A percentile compares a stretch with the other conserved stretches of the same genome.
These are phyloP conservation scores for Hippophae gyantsensis DNA, from an alignment of 306 rosid species.

Conservation along the genomic window DNA sequence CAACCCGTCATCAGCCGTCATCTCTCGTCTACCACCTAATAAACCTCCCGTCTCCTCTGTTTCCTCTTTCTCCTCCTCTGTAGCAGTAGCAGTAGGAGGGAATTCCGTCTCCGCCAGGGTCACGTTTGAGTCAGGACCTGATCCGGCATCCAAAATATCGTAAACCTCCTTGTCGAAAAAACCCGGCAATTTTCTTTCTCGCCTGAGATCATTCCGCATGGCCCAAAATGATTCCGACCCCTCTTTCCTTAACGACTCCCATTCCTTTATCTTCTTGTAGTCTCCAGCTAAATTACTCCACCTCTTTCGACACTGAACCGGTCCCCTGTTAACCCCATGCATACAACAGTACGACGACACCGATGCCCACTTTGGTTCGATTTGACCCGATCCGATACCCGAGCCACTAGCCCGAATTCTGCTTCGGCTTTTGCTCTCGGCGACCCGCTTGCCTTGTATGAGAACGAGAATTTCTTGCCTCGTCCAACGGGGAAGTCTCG, in stretches of 20 bases:
- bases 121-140: constrained; percentile 12
- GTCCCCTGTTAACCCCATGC: constrained; percentile 91
- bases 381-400: constrained; percentile 53
- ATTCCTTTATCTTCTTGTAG: constrained; percentile 88
- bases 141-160: constrained; percentile 72
- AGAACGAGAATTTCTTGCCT: constrained; percentile 87
- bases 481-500: constrained; percentile 92
- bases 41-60: constrained; percentile 34
- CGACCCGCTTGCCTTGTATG: constrained; percentile 76
- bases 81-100: constrained; percentile 8
- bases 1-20: constrained; percentile 54
- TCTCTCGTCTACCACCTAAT: constrained; percentile 54
- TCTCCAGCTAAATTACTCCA: constrained; percentile 99
- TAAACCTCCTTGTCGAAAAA: constrained; percentile 84
- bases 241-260: constrained; percentile 67
- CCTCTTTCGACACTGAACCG: constrained; percentile 95
- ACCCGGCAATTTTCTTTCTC: constrained; percentile 86
- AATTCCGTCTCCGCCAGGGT: constrained; percentile 9
- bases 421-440: constrained; percentile 52
- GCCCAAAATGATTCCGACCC: constrained; percentile 91
- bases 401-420: constrained; percentile 41
- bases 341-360: constrained; percentile 73
- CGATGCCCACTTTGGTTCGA: constrained; percentile 92
- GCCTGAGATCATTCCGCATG: constrained; percentile 87
- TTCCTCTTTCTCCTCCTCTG: constrained; percentile 5